Evolutionary conservation across 2,329 filamentous ascomycete species (phyloP).

Genomic region (Raffaelea deltoideospora): DNA sequence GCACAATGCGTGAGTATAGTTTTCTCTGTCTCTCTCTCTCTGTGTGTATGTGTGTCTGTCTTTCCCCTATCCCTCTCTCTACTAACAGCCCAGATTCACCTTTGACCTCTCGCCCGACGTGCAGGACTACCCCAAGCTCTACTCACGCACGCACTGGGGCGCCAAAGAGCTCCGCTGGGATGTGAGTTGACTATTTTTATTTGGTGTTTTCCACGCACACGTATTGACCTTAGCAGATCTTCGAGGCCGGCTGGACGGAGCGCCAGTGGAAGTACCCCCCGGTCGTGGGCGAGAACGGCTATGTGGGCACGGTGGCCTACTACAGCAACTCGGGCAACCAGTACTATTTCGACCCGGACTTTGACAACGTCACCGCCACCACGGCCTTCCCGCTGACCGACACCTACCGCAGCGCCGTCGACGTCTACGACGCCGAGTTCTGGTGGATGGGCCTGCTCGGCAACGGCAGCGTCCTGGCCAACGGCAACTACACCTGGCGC

Average conservation of each 20-base stretch:
- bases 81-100: conserved; percentile 2
- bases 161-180: conserved; percentile 16
- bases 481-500: conserved; percentile 15
- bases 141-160: conserved; percentile 5
- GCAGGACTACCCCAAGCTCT: conserved; percentile 16
- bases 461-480: conserved; percentile 17
- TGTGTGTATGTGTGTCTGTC: not conserved
- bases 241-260: conserved; percentile 11
- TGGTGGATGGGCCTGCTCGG: conserved; percentile 9
- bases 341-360: not conserved
- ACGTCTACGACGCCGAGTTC: conserved; percentile 6
- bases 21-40: too few species aligned
- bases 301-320: conserved; percentile 11
- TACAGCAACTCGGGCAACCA: not conserved
- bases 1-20: not conserved
- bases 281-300: conserved; percentile 10
- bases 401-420: conserved; percentile 8
- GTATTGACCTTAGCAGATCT: conserved; percentile 4
- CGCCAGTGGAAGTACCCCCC: conserved; percentile 13
- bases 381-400: conserved; percentile 9
- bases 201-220: not conserved
- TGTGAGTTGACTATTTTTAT: conserved; percentile 6
- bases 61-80: not conserved
- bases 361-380: conserved; percentile 4
- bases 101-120: conserved; percentile 12